Conservation (phyloP, 805 yeast species). For the Hanseniaspora meyeri region DNA sequence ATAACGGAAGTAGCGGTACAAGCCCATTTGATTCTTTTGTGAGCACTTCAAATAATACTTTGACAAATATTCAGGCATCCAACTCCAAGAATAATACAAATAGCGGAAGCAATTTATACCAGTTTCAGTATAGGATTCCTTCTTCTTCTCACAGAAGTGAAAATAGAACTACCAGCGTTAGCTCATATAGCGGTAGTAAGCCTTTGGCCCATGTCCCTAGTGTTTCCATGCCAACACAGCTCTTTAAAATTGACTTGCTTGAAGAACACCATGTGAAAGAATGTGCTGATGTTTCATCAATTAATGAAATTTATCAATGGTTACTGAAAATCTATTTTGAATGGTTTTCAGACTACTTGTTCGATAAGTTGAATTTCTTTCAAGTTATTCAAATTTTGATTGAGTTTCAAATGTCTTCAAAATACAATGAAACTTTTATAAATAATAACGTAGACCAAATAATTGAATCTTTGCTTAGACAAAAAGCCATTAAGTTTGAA, state of each 20-base stretch:
- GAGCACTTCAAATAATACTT: neutral
- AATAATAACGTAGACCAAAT: conserved; percentile 39
- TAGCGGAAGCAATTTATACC: neutral
- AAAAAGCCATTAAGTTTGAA: conserved; percentile 35
- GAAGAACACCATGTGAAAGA: conserved; percentile 37
- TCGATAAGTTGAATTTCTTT: conserved; percentile 41
- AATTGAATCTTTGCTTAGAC: conserved; percentile 31
- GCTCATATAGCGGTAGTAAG: conserved; percentile 25
- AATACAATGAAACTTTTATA: conserved; percentile 40
- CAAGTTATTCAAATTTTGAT: conserved; percentile 41
- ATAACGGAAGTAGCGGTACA: neutral
- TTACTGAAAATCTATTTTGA: conserved; percentile 34
- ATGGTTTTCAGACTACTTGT: conserved; percentile 42
- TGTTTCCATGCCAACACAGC: conserved; percentile 40
- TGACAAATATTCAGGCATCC: neutral
- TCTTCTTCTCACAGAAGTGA: conserved; percentile 12
- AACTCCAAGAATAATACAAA: neutral
- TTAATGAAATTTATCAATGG: conserved; percentile 45
- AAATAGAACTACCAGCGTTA: conserved; percentile 25
- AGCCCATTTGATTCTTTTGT: neutral
- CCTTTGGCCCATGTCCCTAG: conserved; percentile 27
- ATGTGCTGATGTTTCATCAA: conserved; percentile 36
- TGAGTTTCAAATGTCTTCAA: conserved; percentile 38
- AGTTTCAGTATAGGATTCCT: conserved; percentile 7
- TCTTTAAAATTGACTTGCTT: conserved; percentile 41